Base-by-base conservation (phyloP, 2,329 filamentous ascomycete genomes). In the Akanthomyces dipterigenus region DNA sequence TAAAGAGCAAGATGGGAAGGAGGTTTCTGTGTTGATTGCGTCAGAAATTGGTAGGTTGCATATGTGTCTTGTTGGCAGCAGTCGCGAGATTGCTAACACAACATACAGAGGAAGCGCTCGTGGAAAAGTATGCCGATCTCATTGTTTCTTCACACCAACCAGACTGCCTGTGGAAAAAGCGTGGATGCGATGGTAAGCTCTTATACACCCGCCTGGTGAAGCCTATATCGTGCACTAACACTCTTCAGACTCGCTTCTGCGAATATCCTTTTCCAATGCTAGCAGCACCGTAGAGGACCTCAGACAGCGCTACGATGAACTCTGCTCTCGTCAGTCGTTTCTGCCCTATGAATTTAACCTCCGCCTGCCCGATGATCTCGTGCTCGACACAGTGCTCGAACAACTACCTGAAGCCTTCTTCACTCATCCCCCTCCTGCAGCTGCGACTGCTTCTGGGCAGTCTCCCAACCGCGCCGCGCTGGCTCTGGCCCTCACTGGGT, bases 111-210 rank as follows among this genome's bases (percentile, higher is more conserved):
- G 78, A 87, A 38, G 88, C 85, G 18, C 77, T 98, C 56, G 87
- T 95, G 8, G 84, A 89, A 50, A 88, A 88, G 69, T 97, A 96
- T 70, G 80, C 79, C 24, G 84, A 86, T 55, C 78, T 93, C 63
- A 88, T 97, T 57, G 76, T 89, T 16, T 81, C 85, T 26, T 89
- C 87, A 2, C 93, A 99, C 71, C 82, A 87, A 31, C 87, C 91
- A 57, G 87, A 86, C 64, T 99, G 93, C 70, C 79, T 95, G 20
- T 99, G 93, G 95, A 85, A 86, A 67, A 89, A 86, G 71, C 86
- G 86, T 63, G 92, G 91, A n/a, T 97, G 93, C 71, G 92, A 96
- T 74, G 87, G 89, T 91, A 78, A 63, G 77, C 55, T 26, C n/a
- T 11, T 40, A 46, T n/a, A 3, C 12, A 40, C 46, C n/a, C 18